Evolutionary conservation across 345 rosid genomes (phyloP).

Genomic region (Linum lewisii): DNA sequence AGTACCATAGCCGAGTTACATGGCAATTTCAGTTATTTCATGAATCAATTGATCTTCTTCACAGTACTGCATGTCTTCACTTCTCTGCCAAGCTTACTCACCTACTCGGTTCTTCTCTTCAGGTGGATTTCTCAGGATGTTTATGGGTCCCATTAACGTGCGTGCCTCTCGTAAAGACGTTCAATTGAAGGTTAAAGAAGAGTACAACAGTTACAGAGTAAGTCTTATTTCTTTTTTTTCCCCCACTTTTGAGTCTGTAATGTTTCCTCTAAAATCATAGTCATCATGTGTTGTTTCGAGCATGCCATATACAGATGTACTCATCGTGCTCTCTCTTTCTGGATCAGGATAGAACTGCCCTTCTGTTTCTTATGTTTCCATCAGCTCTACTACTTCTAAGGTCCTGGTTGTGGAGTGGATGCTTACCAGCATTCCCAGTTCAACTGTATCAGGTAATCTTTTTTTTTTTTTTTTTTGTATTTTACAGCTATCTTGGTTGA

Average conservation of each 20-base stretch:
- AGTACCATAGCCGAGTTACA: not conserved
- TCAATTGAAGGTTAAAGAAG: constrained; percentile 91
- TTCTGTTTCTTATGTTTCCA: constrained; percentile 86
- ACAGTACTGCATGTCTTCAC: not conserved
- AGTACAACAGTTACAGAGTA: constrained; percentile 91
- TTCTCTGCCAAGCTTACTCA: not conserved
- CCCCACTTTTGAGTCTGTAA: not conserved
- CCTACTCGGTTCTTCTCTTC: constrained; percentile 37
- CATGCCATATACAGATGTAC: not conserved
- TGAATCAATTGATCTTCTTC: not conserved
- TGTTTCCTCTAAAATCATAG: constrained; percentile 4
- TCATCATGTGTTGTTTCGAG: not conserved
- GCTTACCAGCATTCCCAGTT: constrained; percentile 94
- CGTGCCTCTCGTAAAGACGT: constrained; percentile 77
- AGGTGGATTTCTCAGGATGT: constrained; percentile 69
- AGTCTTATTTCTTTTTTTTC: too few relatives aligned
- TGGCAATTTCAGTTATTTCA: not conserved
- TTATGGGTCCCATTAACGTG: constrained; percentile 92
- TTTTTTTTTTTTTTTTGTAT: not conserved
- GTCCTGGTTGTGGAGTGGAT: constrained; percentile 79
- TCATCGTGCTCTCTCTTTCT: not conserved
- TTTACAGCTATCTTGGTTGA: not conserved
- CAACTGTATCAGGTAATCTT: constrained; percentile 72
- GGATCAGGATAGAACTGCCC: constrained; percentile 86
- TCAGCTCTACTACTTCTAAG: constrained; percentile 57